Percentiles rank a stretch among this genome's conserved stretches.
Evolutionary conservation across 2,329 filamentous ascomycete genomes (phyloP).

Genomic region (Alternaria brassicae): DNA sequence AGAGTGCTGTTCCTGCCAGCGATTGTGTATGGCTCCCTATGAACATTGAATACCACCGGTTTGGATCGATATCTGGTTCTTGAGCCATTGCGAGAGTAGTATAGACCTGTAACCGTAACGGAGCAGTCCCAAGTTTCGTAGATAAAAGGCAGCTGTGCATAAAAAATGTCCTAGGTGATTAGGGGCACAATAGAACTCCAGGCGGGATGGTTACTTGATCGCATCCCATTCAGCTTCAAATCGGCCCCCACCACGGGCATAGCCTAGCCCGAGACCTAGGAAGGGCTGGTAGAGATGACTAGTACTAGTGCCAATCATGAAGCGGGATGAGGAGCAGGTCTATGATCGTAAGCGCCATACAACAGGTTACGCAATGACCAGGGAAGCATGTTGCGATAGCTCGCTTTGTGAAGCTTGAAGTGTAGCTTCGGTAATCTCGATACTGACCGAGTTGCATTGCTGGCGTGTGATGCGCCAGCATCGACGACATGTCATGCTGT

Average conservation of each 20-base stretch:
- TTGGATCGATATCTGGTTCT: conserved; percentile 17
- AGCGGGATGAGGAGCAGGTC: not conserved
- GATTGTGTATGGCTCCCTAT: conserved; percentile 2
- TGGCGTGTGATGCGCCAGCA: not conserved
- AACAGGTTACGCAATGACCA: not conserved
- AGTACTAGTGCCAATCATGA: not conserved
- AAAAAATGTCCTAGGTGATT: not conserved
- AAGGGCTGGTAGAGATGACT: not conserved
- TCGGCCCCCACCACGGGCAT: not conserved
- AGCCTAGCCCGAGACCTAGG: not conserved
- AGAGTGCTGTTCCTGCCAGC: conserved; percentile 20
- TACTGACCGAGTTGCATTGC: not conserved
- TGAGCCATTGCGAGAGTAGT: not conserved
- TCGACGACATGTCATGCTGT: not conserved
- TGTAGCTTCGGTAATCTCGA: not conserved
- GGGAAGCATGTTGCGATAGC: not conserved
- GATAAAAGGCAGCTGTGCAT: not conserved
- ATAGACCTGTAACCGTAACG: not conserved
- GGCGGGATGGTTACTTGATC: not conserved
- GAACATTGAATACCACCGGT: conserved; percentile 34
- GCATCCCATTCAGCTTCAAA: not conserved
- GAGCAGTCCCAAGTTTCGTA: not conserved
- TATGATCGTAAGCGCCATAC: not conserved
- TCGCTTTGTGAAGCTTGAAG: not conserved
- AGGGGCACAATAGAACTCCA: not conserved